Evolutionary conservation across 768 basidiomycete species (phyloP).

Genomic region (Pilatotrama ljubarskyi): DNA sequence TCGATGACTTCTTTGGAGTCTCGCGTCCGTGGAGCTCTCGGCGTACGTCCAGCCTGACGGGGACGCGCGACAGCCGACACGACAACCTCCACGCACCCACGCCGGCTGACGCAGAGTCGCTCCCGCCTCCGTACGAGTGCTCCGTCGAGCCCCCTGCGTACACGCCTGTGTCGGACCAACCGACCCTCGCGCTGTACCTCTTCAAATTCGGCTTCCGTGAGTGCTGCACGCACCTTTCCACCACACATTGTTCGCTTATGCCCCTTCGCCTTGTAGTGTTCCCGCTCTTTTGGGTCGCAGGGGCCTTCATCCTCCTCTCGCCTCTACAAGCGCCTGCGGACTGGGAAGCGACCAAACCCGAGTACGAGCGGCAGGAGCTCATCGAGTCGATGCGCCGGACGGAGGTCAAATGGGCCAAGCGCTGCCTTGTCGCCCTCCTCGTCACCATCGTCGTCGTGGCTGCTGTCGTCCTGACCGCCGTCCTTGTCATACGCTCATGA

Average conservation of each 20-base stretch:
- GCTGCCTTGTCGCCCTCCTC: constrained; percentile 35
- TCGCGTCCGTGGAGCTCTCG: constrained; percentile 15
- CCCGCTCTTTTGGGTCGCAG: constrained; percentile 50
- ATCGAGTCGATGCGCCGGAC: constrained; percentile 35
- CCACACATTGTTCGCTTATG: background rate
- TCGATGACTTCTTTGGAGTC: constrained; percentile 34
- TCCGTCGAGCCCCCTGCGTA: constrained; percentile 37
- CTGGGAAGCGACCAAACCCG: constrained; percentile 40
- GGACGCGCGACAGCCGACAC: constrained; percentile 35
- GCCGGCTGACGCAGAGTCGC: constrained; percentile 15
- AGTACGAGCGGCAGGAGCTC: constrained; percentile 35
- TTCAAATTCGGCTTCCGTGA: constrained; percentile 53
- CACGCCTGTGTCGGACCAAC: constrained; percentile 36
- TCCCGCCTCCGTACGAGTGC: constrained; percentile 35
- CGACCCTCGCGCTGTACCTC: constrained; percentile 47
- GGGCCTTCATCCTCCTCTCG: constrained; percentile 40
- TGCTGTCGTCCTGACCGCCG: constrained; percentile 17
- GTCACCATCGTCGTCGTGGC: constrained; percentile 21
- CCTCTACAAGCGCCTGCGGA: constrained; percentile 40
- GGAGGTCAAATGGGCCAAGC: constrained; percentile 45
- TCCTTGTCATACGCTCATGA: constrained; percentile 25
- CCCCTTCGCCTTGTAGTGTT: constrained; percentile 37
- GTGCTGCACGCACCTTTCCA: constrained; percentile 27
- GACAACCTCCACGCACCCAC: constrained; percentile 23
- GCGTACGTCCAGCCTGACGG: constrained; percentile 5